These are phyloP conservation scores for Neurospora sp. DNA, from an alignment of 495 filamentous ascomycete genomes.

Conservation along the genomic window DNA sequence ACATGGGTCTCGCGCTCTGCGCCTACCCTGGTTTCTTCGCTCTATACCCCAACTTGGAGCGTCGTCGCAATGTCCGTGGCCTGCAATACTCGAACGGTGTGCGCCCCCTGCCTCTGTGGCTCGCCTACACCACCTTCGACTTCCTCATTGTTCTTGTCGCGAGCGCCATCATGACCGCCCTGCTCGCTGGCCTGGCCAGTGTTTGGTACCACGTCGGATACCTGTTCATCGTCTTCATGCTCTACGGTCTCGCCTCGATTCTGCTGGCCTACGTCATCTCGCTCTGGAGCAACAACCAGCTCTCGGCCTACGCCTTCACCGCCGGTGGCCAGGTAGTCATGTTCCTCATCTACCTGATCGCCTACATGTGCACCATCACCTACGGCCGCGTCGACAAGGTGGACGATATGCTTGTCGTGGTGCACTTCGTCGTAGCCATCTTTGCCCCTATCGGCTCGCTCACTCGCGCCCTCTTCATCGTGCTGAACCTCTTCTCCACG, in stretches of 20 bases:
- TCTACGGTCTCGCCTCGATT: conserved; percentile 64
- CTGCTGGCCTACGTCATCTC: conserved; percentile 65
- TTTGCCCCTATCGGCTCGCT: conserved; percentile 63
- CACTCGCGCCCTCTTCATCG: conserved; percentile 56
- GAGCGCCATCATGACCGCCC: conserved; percentile 49
- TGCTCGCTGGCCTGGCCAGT: conserved; percentile 45
- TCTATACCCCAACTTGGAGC: conserved; percentile 73
- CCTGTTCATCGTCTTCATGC: conserved; percentile 61
- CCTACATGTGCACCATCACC: conserved; percentile 56
- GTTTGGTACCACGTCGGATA: conserved; percentile 70
- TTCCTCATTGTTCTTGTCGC: conserved; percentile 53
- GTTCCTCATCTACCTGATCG: conserved; percentile 71
- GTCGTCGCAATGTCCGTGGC: conserved; percentile 63
- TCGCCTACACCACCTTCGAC: conserved; percentile 71
- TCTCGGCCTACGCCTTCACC: conserved; percentile 42
- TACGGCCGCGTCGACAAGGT: conserved; percentile 52
- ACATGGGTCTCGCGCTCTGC: conserved; percentile 65
- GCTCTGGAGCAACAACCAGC: conserved; percentile 39
- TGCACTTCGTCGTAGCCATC: conserved; percentile 56
- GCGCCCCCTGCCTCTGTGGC: conserved; percentile 59
- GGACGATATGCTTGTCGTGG: conserved; percentile 46
- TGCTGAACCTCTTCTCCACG: conserved; percentile 68
- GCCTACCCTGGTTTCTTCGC: conserved; percentile 77
- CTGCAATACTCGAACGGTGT: conserved; percentile 84
- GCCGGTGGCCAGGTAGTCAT: conserved; percentile 62